Conservation (phyloP, 2,329 filamentous ascomycete genomes). For the Sporothrix dimorphospora region DNA sequence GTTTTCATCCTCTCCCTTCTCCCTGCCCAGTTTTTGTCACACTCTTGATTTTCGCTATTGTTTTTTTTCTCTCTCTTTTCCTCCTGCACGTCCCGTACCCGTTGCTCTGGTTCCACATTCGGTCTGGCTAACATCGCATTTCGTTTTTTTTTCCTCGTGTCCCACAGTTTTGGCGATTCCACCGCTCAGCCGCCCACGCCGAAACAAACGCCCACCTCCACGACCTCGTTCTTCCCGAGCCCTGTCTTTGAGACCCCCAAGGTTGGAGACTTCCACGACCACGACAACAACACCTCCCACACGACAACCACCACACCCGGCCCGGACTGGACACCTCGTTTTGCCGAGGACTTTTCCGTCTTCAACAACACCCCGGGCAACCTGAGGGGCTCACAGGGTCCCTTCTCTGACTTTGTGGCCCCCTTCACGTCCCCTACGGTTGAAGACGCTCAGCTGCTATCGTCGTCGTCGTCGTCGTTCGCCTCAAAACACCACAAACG, state of each 20-base stretch:
- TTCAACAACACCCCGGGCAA: conserved; percentile 67
- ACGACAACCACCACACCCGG: conserved; percentile 29
- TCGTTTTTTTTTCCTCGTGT: conserved; percentile 31
- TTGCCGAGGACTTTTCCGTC: conserved; percentile 67
- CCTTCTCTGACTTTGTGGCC: conserved; percentile 51
- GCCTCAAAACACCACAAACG: conserved; percentile 44
- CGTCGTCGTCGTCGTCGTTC: conserved; percentile 26
- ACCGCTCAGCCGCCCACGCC: conserved; percentile 64
- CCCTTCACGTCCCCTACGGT: conserved; percentile 40
- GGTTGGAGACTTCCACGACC: conserved; percentile 40
- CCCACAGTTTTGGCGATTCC: conserved; percentile 63
- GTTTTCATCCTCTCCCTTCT: conserved; percentile 25
- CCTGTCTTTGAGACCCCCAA: conserved; percentile 62
- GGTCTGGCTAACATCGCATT: conserved; percentile 29
- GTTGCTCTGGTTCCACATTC: conserved; percentile 30
- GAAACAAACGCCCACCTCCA: conserved; percentile 59
- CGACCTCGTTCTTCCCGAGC: conserved; percentile 53
- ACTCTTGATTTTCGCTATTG: not conserved
- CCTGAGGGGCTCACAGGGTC: conserved; percentile 51
- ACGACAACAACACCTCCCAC: conserved; percentile 49
- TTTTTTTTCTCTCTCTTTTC: not conserved
- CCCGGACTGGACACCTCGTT: conserved; percentile 60
- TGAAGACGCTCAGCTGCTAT: conserved; percentile 35
- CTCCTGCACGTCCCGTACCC: conserved; percentile 6
- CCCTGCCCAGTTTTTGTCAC: not conserved